Evolutionary conservation across 352 stramenopile species (phyloP).

Genomic region (Globisporangium spinosum): DNA sequence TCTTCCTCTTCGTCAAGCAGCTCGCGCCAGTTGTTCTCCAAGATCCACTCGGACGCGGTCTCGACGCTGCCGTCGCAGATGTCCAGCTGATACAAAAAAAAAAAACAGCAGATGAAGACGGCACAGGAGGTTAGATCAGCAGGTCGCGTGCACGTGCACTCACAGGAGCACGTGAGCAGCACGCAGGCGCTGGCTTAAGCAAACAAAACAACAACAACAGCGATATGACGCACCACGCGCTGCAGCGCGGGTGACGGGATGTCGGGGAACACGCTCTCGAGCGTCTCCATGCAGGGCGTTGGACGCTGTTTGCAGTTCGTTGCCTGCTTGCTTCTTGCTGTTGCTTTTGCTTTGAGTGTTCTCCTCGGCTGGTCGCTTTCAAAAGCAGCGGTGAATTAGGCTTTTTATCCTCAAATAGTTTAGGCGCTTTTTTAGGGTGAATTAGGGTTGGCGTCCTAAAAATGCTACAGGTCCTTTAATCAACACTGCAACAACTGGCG

Average conservation of each 20-base stretch:
- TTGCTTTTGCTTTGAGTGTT: background rate
- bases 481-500: background rate
- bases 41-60: constrained; percentile 47
- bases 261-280: constrained; percentile 38
- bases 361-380: background rate
- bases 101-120: background rate
- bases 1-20: constrained; percentile 22
- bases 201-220: too few species aligned
- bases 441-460: too few species aligned
- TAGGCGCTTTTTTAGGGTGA: too few species aligned
- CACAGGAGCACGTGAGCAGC: background rate
- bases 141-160: background rate
- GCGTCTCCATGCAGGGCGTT: constrained; percentile 50
- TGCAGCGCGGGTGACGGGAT: constrained; percentile 34
- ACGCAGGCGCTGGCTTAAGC: background rate
- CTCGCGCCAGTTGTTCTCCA: constrained; percentile 62
- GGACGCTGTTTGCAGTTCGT: background rate
- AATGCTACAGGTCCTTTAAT: too few species aligned
- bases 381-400: too few species aligned
- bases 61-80: constrained; percentile 52
- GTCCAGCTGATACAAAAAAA: constrained; percentile 27
- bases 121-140: background rate
- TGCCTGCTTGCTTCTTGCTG: background rate
- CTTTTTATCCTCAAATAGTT: too few species aligned
- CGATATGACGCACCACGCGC: constrained; percentile 16